Base-by-base conservation (phyloP, 805 yeast genomes). In the Kodamaea lidongshanica region DNA sequence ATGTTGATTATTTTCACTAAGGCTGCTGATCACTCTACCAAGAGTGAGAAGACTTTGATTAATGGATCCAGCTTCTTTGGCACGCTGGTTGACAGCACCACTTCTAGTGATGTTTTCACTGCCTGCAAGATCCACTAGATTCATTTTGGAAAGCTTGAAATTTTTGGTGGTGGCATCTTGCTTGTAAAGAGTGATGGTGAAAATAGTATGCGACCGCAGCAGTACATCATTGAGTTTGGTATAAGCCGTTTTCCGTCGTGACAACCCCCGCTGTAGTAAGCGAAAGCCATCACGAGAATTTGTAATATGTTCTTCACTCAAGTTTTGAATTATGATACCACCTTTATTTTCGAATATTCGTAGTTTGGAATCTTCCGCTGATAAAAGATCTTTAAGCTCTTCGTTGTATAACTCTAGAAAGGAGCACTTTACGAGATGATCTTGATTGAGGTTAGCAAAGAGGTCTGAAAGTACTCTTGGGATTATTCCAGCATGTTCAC, bases 41-140 rank as follows among this genome's bases (percentile, higher is more conserved):
- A 89, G 65, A 0, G 96, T 79, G 20, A 89, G 59, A 30, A 89
- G 62, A 53, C 94, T 80, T 54, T 86, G 95, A 54, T 89, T 89
- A 29, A 88, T 88, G 12, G 85, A 75, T 0, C 96, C 96, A 0
- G 96, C 95, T 50, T 89, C 98, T 42, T 86, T 77, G 0, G 95
- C 96, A 25, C 95, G 67, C 49, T 76, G 80, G 42, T 82, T 77
- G 14, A 74, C 67, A 0, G 96, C 95, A 3, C 98, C 98, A 0
- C 95, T 83, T 45, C 86, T 65, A 40, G 66, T 72, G 32, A 89
- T 79, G 50, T 88, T 88, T 52, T 89, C 98, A 4, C 95, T 83
- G 1, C 98, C 97, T 0, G 97, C 98, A 40, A 89, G 65, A 59
- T 89, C 97, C 5, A 89, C 97, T 13, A 87, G 60, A 48, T 87